phyloP scores from a whole-genome alignment of 163 green algal species.

The Coccomyxa subellipsoidea region DNA sequence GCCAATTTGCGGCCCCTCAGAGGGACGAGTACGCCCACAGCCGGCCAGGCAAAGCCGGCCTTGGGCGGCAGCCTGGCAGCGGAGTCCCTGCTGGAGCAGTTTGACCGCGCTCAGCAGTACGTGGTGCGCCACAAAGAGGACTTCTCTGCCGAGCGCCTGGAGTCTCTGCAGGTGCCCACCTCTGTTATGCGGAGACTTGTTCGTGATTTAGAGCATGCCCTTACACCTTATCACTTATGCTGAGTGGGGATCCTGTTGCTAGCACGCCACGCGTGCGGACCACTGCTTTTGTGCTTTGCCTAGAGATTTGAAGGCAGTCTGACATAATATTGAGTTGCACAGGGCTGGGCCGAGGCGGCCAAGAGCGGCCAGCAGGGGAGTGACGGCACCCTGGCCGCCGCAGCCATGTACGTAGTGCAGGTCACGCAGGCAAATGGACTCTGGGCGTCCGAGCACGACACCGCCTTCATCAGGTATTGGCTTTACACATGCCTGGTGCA shows the following conservation, averaged over 20 bases:
- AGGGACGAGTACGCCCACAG: not conserved
- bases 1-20: constrained; percentile 20
- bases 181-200: too few relatives aligned
- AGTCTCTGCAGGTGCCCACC: constrained; percentile 30
- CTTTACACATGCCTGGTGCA: too few relatives aligned
- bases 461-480: constrained; percentile 29
- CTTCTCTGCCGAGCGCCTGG: constrained; percentile 20
- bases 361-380: not conserved
- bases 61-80: constrained; percentile 12
- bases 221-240: too few relatives aligned
- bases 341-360: not conserved
- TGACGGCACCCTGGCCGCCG: constrained; percentile 21
- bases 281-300: too few relatives aligned
- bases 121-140: constrained; percentile 22
- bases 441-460: constrained; percentile 30
- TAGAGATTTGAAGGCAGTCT: too few relatives aligned
- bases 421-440: constrained; percentile 24
- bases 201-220: too few relatives aligned
- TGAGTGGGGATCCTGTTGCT: too few relatives aligned
- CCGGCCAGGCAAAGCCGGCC: not conserved
- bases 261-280: too few relatives aligned
- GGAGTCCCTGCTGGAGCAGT: constrained; percentile 27
- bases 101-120: constrained; percentile 27
- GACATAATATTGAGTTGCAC: not conserved
- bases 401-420: constrained; percentile 41